Evolutionary conservation across 169 alveolate genomes (phyloP).

Genomic region (Plasmodium sp.): DNA sequence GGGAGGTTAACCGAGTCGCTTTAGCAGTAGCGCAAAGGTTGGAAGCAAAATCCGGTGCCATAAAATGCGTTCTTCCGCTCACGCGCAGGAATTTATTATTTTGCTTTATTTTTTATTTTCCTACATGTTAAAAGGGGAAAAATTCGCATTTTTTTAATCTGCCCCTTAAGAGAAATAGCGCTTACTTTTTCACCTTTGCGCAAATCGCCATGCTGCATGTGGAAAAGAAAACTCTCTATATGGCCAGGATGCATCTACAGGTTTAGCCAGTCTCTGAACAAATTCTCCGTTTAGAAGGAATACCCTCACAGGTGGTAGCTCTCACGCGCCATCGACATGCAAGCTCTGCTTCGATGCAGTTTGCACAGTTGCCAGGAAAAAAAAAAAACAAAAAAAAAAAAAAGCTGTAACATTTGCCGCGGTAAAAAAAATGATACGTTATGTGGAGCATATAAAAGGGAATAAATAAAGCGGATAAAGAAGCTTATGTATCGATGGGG

Average conservation of each 20-base stretch:
- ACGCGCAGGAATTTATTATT: background rate
- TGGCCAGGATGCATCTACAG: background rate
- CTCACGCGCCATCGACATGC: background rate
- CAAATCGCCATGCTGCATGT: background rate
- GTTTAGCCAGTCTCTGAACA: background rate
- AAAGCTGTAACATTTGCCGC: background rate
- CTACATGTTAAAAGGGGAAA: background rate
- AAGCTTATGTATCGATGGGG: too few relatives aligned
- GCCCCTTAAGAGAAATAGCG: background rate
- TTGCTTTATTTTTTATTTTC: background rate
- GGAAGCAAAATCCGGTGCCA: background rate
- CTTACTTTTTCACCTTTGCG: background rate
- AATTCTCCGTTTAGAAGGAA: background rate
- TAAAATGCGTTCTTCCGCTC: background rate
- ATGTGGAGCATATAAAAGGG: background rate
- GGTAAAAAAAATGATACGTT: background rate
- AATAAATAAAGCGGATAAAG: too few relatives aligned
- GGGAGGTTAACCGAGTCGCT: background rate
- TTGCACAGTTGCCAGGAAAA: background rate
- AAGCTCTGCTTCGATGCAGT: background rate
- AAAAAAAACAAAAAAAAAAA: background rate
- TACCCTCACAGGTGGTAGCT: background rate
- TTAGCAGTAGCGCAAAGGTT: background rate
- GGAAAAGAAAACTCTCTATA: background rate
- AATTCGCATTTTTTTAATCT: background rate